Evolutionary conservation across 441 rosid genomes (phyloP).

Genomic region (Jatropha podagrica): DNA sequence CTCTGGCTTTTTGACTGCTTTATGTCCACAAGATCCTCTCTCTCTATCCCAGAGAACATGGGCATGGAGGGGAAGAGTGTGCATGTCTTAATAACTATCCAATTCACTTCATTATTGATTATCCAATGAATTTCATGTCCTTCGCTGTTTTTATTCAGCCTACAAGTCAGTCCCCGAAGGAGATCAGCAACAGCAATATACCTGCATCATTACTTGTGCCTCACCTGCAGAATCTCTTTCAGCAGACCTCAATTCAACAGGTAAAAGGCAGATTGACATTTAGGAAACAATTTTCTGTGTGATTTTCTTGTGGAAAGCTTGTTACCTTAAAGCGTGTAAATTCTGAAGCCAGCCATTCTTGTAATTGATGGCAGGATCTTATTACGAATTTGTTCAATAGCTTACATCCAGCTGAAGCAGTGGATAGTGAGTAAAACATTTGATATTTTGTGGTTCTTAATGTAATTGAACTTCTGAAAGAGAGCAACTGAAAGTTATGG

Average conservation of each 20-base stretch:
- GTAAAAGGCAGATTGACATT: slow-evolving; percentile 36
- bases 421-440: slow-evolving; percentile 59
- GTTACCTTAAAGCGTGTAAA: slow-evolving; percentile 11
- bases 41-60: neutral
- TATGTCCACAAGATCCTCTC: neutral
- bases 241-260: slow-evolving; percentile 92
- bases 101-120: neutral
- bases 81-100: neutral
- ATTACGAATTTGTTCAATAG: slow-evolving; percentile 60
- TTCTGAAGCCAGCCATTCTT: neutral
- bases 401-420: slow-evolving; percentile 58
- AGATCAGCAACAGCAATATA: slow-evolving; percentile 44
- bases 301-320: slow-evolving; percentile 1
- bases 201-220: slow-evolving; percentile 55
- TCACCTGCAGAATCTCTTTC: slow-evolving; percentile 86
- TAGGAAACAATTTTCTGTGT: neutral
- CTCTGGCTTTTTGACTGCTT: neutral
- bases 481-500: slow-evolving; percentile 13
- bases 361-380: slow-evolving; percentile 62
- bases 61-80: neutral
- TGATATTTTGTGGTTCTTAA: slow-evolving; percentile 7
- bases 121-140: neutral
- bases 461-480: slow-evolving; percentile 3
- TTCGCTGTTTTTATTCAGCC: slow-evolving; percentile 42
- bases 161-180: slow-evolving; percentile 56